Evolutionary conservation across 139 green algal species (phyloP), one percentile per base, ranked within the genome.

Genomic region (Tetraselmis striata): DNA sequence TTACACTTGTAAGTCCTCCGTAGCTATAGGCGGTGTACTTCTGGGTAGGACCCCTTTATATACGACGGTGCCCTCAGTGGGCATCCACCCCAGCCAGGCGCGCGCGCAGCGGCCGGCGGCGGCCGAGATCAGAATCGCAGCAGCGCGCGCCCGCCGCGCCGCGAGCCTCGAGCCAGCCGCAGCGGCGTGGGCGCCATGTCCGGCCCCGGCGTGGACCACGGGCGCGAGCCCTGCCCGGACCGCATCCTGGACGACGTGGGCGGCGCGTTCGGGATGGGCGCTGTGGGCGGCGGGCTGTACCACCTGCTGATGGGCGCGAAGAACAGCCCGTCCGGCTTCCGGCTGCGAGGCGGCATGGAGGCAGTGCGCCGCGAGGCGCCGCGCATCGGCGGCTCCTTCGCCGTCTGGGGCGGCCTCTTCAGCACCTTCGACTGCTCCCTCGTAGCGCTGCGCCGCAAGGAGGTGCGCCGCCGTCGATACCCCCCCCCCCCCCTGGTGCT

Each of bases 191-290:
- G 18, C 45, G 18, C 11, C 18, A 67, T 67, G 45, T 67, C 45
- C 18, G 18, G 45, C 45, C 45, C 45, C 5, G 45, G 45, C 5
- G 91, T 97, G 1, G 95, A 98, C 58, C 94, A 98, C 77, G 90
- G 93, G 28, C 86, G 95, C 1, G 95, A 98, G 85, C 95, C 95
- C 0, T 98, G 95, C 77, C 95, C 95, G 31, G 91, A 98, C 85
- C 92, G 97, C 59, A 99, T 99, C 29, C 77, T 99, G 5, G 97
- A 99, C 83, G 97, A 99, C 84, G 92, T 99, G 29, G 97, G 97
- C 27, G 94, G 96, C 31, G 97, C 97, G 0, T 99, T 99, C 85
- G 97, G 94, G n/a, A 99, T 99, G 97, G 97, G 97, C 28, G 96
- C 94, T 23, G 90, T 99, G 1, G 97, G 97, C 30, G 97, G 97